phyloP scores from a whole-genome alignment of 352 stramenopile genomes.

The Chrysophaeum taylorii region DNA sequence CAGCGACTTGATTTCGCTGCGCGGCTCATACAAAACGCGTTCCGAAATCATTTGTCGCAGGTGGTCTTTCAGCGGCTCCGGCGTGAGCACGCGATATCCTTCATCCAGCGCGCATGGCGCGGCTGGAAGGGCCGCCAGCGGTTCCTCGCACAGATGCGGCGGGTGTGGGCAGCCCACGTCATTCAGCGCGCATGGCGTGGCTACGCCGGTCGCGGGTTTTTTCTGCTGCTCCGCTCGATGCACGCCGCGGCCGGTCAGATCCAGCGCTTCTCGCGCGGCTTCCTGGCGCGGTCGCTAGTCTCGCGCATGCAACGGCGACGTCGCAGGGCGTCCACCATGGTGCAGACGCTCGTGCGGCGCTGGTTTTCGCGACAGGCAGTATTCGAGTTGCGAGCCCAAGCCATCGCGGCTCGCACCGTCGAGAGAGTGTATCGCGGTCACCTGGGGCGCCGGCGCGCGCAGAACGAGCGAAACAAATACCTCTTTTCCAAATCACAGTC shows the following conservation, averaged over 20 bases:
- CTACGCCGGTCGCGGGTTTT: conserved; percentile 65
- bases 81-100: conserved; percentile 56
- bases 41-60: conserved; percentile 70
- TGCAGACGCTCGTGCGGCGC: conserved; percentile 65
- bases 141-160: conserved; percentile 50
- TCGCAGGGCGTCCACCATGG: conserved; percentile 45
- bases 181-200: conserved; percentile 79
- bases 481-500: conserved; percentile 81
- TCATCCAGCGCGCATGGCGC: conserved; percentile 72
- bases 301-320: conserved; percentile 22
- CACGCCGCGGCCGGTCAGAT: conserved; percentile 64
- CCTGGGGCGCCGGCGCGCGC: conserved; percentile 59
- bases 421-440: conserved; percentile 75
- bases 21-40: conserved; percentile 68
- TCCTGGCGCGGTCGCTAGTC: conserved; percentile 40
- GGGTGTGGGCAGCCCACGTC: conserved; percentile 72
- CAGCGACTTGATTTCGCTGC: conserved; percentile 66
- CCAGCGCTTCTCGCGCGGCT: conserved; percentile 68
- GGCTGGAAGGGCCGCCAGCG: conserved; percentile 56
- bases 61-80: conserved; percentile 60
- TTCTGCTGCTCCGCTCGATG: conserved; percentile 47
- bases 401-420: conserved; percentile 57
- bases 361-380: conserved; percentile 43
- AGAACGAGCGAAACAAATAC: conserved; percentile 77
- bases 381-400: conserved; percentile 36